These are phyloP conservation scores for Paxillus involutus DNA, from an alignment of 768 basidiomycete genomes.

Conservation along the genomic window DNA sequence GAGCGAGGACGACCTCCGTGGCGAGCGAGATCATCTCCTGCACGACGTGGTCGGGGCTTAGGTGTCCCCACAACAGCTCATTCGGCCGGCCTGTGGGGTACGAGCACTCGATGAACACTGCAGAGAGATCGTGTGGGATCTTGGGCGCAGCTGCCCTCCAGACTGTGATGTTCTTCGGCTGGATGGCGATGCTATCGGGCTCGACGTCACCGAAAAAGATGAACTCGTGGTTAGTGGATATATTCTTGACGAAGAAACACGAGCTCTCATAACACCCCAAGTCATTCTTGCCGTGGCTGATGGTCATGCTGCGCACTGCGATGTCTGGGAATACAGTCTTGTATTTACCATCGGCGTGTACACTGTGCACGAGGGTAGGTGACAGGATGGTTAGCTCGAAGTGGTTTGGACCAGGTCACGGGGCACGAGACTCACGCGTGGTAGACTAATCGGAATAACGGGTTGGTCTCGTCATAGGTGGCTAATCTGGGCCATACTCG, in stretches of 20 bases:
- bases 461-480: slow-evolving; percentile 65
- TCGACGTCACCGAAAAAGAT: slow-evolving; percentile 96
- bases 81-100: slow-evolving; percentile 72
- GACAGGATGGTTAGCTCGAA: slow-evolving; percentile 8
- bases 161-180: slow-evolving; percentile 63
- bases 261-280: slow-evolving; percentile 67
- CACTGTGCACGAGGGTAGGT: slow-evolving; percentile 33
- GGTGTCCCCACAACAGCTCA: slow-evolving; percentile 78
- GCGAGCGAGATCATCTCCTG: slow-evolving; percentile 75
- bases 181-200: slow-evolving; percentile 69
- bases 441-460: slow-evolving; percentile 60
- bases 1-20: slow-evolving; percentile 56
- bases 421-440: slow-evolving; percentile 49
- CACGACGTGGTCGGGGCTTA: slow-evolving; percentile 77
- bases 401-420: slow-evolving; percentile 1
- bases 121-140: slow-evolving; percentile 64
- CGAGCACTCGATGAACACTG: slow-evolving; percentile 96
- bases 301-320: slow-evolving; percentile 63
- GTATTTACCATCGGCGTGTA: slow-evolving; percentile 55
- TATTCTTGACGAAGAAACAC: slow-evolving; percentile 83
- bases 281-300: slow-evolving; percentile 68
- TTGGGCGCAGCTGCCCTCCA: slow-evolving; percentile 83
- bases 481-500: slow-evolving; percentile 86
- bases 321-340: slow-evolving; percentile 50
- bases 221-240: slow-evolving; percentile 64